Evolutionary conservation across 441 rosid species (phyloP).

Genomic region (Pelargonium citronellum): DNA sequence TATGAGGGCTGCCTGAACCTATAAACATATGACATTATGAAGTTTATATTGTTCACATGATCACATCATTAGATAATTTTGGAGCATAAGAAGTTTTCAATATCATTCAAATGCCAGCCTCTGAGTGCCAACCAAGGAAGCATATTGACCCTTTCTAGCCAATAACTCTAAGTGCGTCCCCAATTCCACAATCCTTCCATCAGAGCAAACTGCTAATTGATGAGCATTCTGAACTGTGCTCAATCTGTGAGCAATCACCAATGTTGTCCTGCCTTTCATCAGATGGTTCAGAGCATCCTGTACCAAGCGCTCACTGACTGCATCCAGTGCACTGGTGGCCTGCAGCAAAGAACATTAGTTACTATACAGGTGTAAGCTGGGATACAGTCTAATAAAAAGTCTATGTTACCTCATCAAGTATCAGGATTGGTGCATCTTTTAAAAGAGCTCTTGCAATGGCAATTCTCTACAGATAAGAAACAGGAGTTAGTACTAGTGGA

Average conservation of each 20-base stretch:
- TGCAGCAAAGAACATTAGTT: constrained; percentile 25
- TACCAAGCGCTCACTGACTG: constrained; percentile 74
- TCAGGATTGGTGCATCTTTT: constrained; percentile 75
- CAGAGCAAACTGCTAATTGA: constrained; percentile 74
- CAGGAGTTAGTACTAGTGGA: constrained; percentile 15
- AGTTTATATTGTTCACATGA: background rate
- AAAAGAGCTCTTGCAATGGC: constrained; percentile 87
- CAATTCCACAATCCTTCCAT: constrained; percentile 64
- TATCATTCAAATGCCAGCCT: constrained; percentile 79
- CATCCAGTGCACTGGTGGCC: constrained; percentile 95
- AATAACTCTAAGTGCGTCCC: constrained; percentile 76
- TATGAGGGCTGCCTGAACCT: background rate
- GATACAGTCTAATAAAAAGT: background rate
- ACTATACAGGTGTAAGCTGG: constrained; percentile 3
- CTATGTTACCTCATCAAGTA: constrained; percentile 71
- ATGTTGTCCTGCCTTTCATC: constrained; percentile 78
- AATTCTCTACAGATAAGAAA: constrained; percentile 52
- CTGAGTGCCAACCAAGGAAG: constrained; percentile 75
- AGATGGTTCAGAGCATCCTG: constrained; percentile 77
- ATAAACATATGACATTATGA: background rate
- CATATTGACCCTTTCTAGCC: constrained; percentile 66
- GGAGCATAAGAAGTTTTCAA: background rate
- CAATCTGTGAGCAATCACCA: constrained; percentile 88
- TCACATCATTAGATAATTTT: background rate
- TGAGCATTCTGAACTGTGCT: constrained; percentile 91